Conservation (phyloP, 176 grass and related monocot genomes). For the Lolium perenne region DNA sequence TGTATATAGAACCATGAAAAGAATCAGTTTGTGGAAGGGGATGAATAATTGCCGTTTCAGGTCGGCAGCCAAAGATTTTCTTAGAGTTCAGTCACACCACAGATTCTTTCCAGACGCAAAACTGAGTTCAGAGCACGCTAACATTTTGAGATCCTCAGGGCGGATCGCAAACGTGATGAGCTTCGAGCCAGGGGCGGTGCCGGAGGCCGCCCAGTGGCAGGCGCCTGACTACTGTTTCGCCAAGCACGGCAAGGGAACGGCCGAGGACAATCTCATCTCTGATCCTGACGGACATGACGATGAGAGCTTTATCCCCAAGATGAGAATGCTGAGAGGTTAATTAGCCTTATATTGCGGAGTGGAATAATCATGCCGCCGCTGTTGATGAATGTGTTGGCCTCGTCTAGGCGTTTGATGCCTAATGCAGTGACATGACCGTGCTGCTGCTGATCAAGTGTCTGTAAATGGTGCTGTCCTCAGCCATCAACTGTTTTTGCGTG, state of each 20-base stretch:
- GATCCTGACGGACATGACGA: neutral
- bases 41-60: no score
- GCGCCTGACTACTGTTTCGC: conserved; percentile 51
- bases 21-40: neutral
- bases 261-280: neutral
- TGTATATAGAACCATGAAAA: neutral
- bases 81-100: neutral
- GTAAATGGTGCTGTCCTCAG: neutral
- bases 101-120: neutral
- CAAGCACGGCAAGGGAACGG: neutral
- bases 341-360: neutral
- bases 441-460: neutral
- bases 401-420: neutral
- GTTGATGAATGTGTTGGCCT: neutral
- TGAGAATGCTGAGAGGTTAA: neutral
- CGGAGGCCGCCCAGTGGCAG: conserved; percentile 49
- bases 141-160: neutral
- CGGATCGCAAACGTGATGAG: conserved; percentile 42
- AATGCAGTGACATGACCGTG: neutral
- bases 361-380: neutral
- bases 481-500: neutral
- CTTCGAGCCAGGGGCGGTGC: conserved; percentile 42
- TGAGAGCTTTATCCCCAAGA: neutral
- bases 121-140: neutral
- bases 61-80: neutral